phyloP scores from a whole-genome alignment of 2,329 filamentous ascomycete genomes.

The Fonsecaea pedrosoi region DNA sequence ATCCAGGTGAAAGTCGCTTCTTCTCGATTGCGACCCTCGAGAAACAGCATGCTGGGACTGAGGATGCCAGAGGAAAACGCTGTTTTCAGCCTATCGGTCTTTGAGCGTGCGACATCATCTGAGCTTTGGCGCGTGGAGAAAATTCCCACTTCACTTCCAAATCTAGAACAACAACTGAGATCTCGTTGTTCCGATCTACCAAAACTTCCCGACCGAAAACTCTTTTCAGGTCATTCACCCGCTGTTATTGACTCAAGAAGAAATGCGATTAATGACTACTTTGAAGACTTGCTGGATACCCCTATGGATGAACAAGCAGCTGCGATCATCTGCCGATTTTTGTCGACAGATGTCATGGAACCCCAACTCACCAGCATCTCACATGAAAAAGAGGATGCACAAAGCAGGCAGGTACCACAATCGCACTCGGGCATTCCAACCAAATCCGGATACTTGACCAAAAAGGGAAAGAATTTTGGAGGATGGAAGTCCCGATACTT shows the following conservation, averaged over 20 bases:
- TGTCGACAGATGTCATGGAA: constrained; percentile 71
- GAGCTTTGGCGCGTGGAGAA: constrained; percentile 97
- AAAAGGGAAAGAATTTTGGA: constrained; percentile 97
- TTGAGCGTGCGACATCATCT: constrained; percentile 73
- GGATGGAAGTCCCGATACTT: constrained; percentile 92
- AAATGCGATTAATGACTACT: constrained; percentile 79
- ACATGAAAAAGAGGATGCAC: constrained; percentile 26
- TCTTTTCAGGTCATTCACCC: constrained; percentile 92
- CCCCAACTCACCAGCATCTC: constrained; percentile 47
- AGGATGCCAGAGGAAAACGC: constrained; percentile 87
- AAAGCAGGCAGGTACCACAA: constrained; percentile 44
- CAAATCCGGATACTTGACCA: constrained; percentile 91
- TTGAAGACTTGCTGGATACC: constrained; percentile 83
- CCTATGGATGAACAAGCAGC: constrained; percentile 79
- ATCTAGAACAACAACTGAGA: constrained; percentile 81
- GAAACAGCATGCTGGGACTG: constrained; percentile 80
- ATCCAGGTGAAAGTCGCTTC: constrained; percentile 88
- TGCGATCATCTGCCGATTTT: constrained; percentile 82
- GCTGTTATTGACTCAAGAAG: constrained; percentile 90
- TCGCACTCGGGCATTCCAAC: constrained; percentile 70
- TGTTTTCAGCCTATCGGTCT: constrained; percentile 88
- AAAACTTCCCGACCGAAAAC: constrained; percentile 78
- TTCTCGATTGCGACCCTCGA: constrained; percentile 90
- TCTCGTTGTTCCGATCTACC: constrained; percentile 74
- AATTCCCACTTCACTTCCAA: constrained; percentile 78